Percentiles rank a stretch among this genome's conserved stretches.
Conservation (phyloP, 805 yeast species). For the Brettanomyces nanus region DNA sequence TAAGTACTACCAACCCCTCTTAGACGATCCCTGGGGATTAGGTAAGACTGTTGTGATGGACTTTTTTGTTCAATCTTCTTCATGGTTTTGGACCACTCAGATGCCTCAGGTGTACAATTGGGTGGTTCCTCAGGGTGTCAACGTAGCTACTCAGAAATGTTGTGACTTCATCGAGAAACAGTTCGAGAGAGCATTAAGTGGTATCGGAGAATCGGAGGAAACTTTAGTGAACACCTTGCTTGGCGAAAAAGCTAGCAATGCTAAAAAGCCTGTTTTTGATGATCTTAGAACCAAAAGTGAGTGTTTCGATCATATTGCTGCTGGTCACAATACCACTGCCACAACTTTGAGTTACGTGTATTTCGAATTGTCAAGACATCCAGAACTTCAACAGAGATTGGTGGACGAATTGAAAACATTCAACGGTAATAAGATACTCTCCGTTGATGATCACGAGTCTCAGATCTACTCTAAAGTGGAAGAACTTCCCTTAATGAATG, state of each 20-base stretch:
- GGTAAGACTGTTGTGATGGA: conserved; percentile 37
- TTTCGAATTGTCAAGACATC: conserved; percentile 48
- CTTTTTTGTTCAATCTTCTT: conserved; percentile 41
- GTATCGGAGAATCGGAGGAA: conserved; percentile 12
- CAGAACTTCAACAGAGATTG: conserved; percentile 38
- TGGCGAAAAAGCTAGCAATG: conserved; percentile 5
- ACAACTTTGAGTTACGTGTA: conserved; percentile 51
- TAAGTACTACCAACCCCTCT: conserved; percentile 35
- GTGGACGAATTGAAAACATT: conserved; percentile 33
- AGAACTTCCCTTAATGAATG: conserved; percentile 47
- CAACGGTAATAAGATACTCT: conserved; percentile 15
- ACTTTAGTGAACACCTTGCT: conserved; percentile 20
- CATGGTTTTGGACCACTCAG: conserved; percentile 60
- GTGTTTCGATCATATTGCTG: conserved; percentile 58
- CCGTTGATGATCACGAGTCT: conserved; percentile 17
- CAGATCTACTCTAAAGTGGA: conserved; percentile 36
- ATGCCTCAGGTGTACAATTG: conserved; percentile 45
- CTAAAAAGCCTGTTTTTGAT: conserved; percentile 11
- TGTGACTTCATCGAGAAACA: conserved; percentile 36
- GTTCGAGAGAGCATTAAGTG: conserved; percentile 16
- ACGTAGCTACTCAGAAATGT: conserved; percentile 30
- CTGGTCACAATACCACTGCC: conserved; percentile 74
- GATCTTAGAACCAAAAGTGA: conserved; percentile 34
- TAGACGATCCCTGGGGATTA: conserved; percentile 29
- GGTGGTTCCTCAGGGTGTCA: conserved; percentile 36